Base-by-base conservation (phyloP, 306 rosid species). In the Sindora glabra region DNA sequence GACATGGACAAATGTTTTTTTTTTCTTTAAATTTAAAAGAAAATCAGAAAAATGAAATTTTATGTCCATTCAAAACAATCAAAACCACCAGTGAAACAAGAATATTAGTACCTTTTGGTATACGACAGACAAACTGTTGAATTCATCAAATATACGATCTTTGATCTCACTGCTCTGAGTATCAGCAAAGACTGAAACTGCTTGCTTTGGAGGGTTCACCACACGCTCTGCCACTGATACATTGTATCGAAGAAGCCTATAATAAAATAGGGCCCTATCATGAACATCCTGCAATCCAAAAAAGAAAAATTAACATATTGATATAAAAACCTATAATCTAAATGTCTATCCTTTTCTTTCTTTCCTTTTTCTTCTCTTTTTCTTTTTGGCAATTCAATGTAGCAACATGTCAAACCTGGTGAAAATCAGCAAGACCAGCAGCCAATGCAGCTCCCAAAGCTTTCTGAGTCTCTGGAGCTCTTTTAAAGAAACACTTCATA, bases 101-200 rank as follows among this genome's bases (percentile, higher is more conserved):
- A 50, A 55, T 30, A 23, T 42, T 21, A 33, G 62, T 81, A 94
- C 99, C 86, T 94, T 82, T 72, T 89, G 89, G 69, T 94, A 94
- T 39, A 94, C 84, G 67, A 89, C 99, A 66, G 99, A 94, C 63
- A 94, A 71, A 79, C 87, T 94, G 85, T 94, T 94, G 64, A 94
- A 94, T 72, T 94, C 99, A 13, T 94, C 99, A 67, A 89, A 94
- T 68, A 94, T 89, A 39, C 99, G 94, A 76, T 94, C 99, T 78
- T 86, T 94, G 73, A 94, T 75, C 82, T 94, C 99, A 54, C 95
- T 94, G 87, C 90, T 94, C 74, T 89, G 99, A 40, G 95, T 84
- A 70, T 94, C 99, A 46, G 99, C 97, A 80, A 94, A 94, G 51
- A 94, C 99, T n/a, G 99, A 94, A 73, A 94, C 97, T 38, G 97